A percentile compares a stretch with the other conserved stretches of the same genome.
Evolutionary conservation across 345 rosid species (phyloP).

Genomic region (Nasturtium officinale): DNA sequence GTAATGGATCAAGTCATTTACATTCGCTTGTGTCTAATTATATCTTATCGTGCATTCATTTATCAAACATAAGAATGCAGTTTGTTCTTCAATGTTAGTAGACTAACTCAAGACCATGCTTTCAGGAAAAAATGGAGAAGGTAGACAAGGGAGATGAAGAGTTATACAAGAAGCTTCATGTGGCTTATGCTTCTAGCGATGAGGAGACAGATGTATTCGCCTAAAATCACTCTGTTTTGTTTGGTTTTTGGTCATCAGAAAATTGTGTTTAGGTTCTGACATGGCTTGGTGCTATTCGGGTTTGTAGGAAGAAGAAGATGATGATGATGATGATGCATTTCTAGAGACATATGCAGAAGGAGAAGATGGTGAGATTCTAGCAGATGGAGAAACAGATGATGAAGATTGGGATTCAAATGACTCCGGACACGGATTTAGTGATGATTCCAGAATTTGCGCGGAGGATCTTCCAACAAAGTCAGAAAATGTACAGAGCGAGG

Average conservation of each 20-base stretch:
- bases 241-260: no score
- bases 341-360: conserved; percentile 47
- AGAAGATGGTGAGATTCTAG: conserved; percentile 29
- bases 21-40: not conserved
- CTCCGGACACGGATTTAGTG: conserved; percentile 16
- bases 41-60: not conserved
- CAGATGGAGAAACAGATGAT: conserved; percentile 10
- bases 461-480: conserved; percentile 16
- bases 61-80: not conserved
- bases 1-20: conserved; percentile 45
- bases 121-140: conserved; percentile 66
- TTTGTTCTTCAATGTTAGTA: not conserved
- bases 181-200: conserved; percentile 65
- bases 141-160: conserved; percentile 62
- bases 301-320: conserved; percentile 54
- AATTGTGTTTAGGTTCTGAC: conserved; percentile 17
- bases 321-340: conserved; percentile 48
- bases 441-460: not conserved
- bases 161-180: conserved; percentile 67
- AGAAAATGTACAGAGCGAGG: conserved; percentile 10
- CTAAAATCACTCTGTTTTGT: conserved; percentile 4
- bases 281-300: conserved; percentile 16
- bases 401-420: conserved; percentile 22
- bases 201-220: conserved; percentile 52
- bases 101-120: conserved; percentile 21